Conservation (phyloP, 495 filamentous ascomycete species). For the Xylaria venustula region DNA sequence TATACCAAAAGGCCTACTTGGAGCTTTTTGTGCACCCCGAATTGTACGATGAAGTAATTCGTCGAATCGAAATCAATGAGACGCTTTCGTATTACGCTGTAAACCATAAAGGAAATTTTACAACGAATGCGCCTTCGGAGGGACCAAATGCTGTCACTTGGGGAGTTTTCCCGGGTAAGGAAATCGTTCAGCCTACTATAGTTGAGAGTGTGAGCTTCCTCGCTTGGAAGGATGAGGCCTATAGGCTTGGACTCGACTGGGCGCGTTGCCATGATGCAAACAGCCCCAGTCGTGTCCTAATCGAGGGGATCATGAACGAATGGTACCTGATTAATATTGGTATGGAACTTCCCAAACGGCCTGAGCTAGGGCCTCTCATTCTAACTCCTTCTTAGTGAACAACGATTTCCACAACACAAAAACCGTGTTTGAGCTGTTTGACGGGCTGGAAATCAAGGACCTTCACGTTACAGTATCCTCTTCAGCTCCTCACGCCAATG, state of each 20-base stretch:
- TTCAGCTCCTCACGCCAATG: neutral
- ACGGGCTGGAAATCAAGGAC: slow-evolving; percentile 68
- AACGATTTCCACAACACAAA: slow-evolving; percentile 87
- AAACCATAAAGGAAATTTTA: slow-evolving; percentile 72
- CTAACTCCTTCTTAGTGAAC: slow-evolving; percentile 60
- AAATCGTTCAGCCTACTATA: slow-evolving; percentile 99
- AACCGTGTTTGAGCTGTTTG: slow-evolving; percentile 80
- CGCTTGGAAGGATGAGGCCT: slow-evolving; percentile 99
- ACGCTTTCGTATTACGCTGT: slow-evolving; percentile 93
- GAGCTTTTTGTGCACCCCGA: slow-evolving; percentile 84
- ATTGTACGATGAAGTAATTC: slow-evolving; percentile 73
- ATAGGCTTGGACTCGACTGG: slow-evolving; percentile 89
- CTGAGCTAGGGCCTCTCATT: neutral
- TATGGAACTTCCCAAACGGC: slow-evolving; percentile 44
- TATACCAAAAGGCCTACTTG: slow-evolving; percentile 98
- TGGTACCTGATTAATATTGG: slow-evolving; percentile 97
- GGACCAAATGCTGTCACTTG: slow-evolving; percentile 97
- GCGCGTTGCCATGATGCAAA: slow-evolving; percentile 78
- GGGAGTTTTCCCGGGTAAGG: slow-evolving; percentile 98
- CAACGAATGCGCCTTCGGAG: slow-evolving; percentile 79
- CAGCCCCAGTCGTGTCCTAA: slow-evolving; percentile 78
- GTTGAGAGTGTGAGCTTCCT: slow-evolving; percentile 97
- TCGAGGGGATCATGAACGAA: slow-evolving; percentile 78
- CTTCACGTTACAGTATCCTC: slow-evolving; percentile 48
- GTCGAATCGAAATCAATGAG: slow-evolving; percentile 72